These are phyloP conservation scores for Fusarium devonianum DNA, from an alignment of 2,329 filamentous ascomycete species.

Conservation along the genomic window DNA sequence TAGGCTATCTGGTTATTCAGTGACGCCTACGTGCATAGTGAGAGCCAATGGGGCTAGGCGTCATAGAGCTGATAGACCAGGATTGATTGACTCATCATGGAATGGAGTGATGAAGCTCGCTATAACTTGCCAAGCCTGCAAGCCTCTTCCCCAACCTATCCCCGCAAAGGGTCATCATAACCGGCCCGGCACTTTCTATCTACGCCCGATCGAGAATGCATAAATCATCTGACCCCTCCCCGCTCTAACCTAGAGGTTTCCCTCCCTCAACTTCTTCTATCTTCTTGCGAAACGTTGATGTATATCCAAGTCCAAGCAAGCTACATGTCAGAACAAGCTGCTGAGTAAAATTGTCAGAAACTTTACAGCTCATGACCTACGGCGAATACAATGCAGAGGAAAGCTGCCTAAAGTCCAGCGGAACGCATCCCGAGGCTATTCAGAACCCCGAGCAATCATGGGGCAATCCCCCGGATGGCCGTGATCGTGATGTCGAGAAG, in stretches of 20 bases:
- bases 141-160: neutral
- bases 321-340: too few relatives aligned
- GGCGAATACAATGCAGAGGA: constrained; percentile 41
- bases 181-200: neutral
- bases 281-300: neutral
- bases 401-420: constrained; percentile 42
- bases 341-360: too few relatives aligned
- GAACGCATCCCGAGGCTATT: too few relatives aligned
- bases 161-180: constrained; percentile 13
- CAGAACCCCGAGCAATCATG: too few relatives aligned
- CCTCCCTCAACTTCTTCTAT: neutral
- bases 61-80: constrained; percentile 1
- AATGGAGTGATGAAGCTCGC: neutral
- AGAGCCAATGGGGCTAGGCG: neutral
- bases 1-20: too few relatives aligned
- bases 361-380: constrained; percentile 20
- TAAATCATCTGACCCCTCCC: constrained; percentile 13
- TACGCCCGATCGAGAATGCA: neutral
- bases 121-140: constrained; percentile 17
- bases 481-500: constrained; percentile 17
- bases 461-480: neutral
- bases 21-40: too few relatives aligned
- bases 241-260: neutral
- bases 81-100: constrained; percentile 6
- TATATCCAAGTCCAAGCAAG: constrained; percentile 2